Base-by-base conservation (phyloP, 371 early-diverging fungal genomes). In the Nematocida sp. region DNA sequence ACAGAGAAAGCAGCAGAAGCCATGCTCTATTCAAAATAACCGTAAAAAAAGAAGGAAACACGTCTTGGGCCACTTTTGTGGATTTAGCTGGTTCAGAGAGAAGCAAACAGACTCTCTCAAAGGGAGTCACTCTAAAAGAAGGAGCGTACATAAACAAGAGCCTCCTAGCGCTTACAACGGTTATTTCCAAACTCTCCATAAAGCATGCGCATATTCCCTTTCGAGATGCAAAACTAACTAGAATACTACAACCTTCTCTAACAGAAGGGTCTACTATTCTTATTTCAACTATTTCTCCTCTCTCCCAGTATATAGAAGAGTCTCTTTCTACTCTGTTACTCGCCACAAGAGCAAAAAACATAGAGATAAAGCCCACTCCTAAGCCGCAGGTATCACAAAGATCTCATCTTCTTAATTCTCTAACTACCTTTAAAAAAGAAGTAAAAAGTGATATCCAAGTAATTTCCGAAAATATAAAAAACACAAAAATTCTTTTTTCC, bases 31-130 rank as follows among this genome's bases (percentile, higher is more conserved):
- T 91, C 39, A 92, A 94, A 78, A 91, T 94, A 28, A 75, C 53
- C 13, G 30, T 63, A 4, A 40, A 51, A n/a, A 32, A 55, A n/a
- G 26, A 55, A 33, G 57, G 57, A 11, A 26, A 53, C 13, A 26
- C 40, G 5, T 66, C 71, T 9, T 61, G 67, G 39, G 25, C 78
- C 38, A 56, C 57, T 81, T 97, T 99, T 87, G 97, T 99, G 45
- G 99, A 99, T 87, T 84, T 99, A 78, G 99, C 99, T 35, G 99
- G 99, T 26, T 91, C 92, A 42, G 99, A 99, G 83, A 87, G 98
- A 57, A 81, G 95, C 26, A 97, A 96, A 83, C 87, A 90, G 40
- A 95, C 97, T 0, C 87, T 90, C 39, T 93, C 95, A 1, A 89
- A 88, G 55, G 97, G 95, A 16, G 93, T 91, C 51, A 87, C 92